These are phyloP conservation scores for Borealophlyctis nickersoniae DNA, from an alignment of 192 early-diverging fungal species.

Conservation along the genomic window DNA sequence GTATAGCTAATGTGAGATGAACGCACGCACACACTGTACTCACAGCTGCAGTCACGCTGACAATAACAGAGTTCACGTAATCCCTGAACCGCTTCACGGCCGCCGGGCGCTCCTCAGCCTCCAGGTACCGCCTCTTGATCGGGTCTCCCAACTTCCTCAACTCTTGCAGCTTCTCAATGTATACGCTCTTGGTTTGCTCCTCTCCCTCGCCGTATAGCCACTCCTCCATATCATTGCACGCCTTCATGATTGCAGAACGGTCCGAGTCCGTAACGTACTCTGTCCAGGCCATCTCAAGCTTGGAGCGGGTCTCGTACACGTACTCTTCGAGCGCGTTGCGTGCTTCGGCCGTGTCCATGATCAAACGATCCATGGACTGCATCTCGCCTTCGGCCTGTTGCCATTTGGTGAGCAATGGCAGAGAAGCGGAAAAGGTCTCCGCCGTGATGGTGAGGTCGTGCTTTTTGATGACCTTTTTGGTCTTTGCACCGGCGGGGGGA, in stretches of 20 bases:
- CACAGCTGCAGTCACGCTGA: slow-evolving; percentile 67
- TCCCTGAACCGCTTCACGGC: slow-evolving; percentile 83
- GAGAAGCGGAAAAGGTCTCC: slow-evolving; percentile 58
- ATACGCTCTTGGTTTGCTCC: slow-evolving; percentile 85
- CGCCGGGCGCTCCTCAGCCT: slow-evolving; percentile 79
- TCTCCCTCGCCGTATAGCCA: slow-evolving; percentile 99
- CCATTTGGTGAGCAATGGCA: slow-evolving; percentile 58
- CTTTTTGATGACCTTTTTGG: slow-evolving; percentile 89
- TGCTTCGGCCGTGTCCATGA: slow-evolving; percentile 87
- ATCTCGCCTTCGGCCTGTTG: slow-evolving; percentile 82
- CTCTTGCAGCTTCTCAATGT: slow-evolving; percentile 71
- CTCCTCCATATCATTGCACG: slow-evolving; percentile 82
- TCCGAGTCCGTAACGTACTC: slow-evolving; percentile 72
- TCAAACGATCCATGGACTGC: slow-evolving; percentile 78
- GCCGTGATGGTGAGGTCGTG: slow-evolving; percentile 74
- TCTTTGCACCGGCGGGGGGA: slow-evolving; percentile 67
- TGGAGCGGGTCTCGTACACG: slow-evolving; percentile 90
- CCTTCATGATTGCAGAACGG: slow-evolving; percentile 65
- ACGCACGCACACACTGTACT: too few relatives aligned
- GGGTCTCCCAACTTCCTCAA: slow-evolving; percentile 84
- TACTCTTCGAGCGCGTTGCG: slow-evolving; percentile 98
- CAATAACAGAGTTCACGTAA: slow-evolving; percentile 65
- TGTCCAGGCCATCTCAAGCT: slow-evolving; percentile 73
- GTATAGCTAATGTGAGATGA: too few relatives aligned
- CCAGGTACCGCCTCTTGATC: slow-evolving; percentile 73